Base-by-base conservation (phyloP, 2,329 filamentous ascomycete species). In the Dothiorella sarmentorum region DNA sequence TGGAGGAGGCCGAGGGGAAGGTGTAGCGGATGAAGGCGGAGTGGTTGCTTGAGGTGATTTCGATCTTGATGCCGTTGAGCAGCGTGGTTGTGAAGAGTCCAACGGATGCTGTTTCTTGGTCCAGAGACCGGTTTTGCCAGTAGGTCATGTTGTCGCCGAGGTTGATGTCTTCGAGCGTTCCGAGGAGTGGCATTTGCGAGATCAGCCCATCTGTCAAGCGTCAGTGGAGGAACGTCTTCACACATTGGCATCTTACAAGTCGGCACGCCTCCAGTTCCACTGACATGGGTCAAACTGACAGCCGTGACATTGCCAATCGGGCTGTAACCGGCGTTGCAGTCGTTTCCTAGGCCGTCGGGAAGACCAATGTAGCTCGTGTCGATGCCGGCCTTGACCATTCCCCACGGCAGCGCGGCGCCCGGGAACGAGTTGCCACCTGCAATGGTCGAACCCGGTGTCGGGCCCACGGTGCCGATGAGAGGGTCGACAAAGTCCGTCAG, bases 91-190 rank as follows among this genome's bases (percentile, higher is more conserved):
- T 66, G 60, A 75, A 75, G 51, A 69, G 70, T 2, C 72, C 73
- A 11, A 75, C 72, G 7, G 55, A 65, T 2, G 73, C 72, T 17
- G 71, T 66, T 13, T 74, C 66, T 1, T 65, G 65, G 24, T 64
- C 63, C 6, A 66, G 59, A 9, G 53, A 27, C n/a, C 73, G 62
- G 18, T 64, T 68, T 44, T 76, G 72, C 72, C 71, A 73, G 47
- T 75, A 75, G 0, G 73, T 76, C 26, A 63, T 65, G 60, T 80
- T 80, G 53, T 75, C 73, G 18, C 73, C 62, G 44, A 76, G 47
- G 61, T 79, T 79, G 7, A 79, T 73, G 2, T 67, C 67, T 6
- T 65, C 68, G 9, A 76, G 65, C 20, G 73, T 67, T 1, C 68
- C 71, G 11, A 68, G 64, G 20, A 80, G 62, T n/a, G 73, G 73